Percentiles rank a stretch among this genome's conserved stretches.
phyloP scores from a whole-genome alignment of 169 alveolate species.

The Plasmodium adleri region DNA sequence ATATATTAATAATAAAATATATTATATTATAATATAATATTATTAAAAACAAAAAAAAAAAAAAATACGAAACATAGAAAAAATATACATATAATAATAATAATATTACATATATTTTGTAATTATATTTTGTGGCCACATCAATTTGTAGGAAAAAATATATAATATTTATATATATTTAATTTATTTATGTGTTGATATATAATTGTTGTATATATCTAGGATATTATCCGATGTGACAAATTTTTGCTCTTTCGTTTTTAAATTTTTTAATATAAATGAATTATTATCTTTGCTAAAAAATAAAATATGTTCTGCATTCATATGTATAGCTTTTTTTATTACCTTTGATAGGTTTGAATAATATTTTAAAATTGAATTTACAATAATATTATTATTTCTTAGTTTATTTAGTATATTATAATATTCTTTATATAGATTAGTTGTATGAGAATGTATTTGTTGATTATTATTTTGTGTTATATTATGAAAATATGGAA shows the following conservation, averaged over 20 bases:
- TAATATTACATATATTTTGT: background rate
- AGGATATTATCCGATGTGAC: conserved; percentile 38
- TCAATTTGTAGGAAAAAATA: too few relatives aligned
- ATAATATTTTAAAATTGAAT: conserved; percentile 21
- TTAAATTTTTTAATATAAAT: conserved; percentile 34
- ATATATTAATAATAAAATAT: too few relatives aligned
- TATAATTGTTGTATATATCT: conserved; percentile 1
- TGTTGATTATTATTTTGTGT: background rate
- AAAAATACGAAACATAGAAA: background rate
- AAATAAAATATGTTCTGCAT: conserved; percentile 33
- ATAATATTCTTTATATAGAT: conserved; percentile 42
- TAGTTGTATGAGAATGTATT: background rate
- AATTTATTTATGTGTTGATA: background rate
- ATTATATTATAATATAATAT: too few relatives aligned
- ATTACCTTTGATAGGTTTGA: conserved; percentile 43
- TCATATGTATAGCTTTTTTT: conserved; percentile 50
- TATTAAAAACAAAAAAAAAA: too few relatives aligned
- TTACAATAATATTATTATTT: conserved; percentile 18
- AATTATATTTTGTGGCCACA: too few relatives aligned
- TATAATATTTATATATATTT: background rate
- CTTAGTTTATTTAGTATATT: conserved; percentile 20
- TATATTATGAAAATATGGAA: conserved; percentile 8
- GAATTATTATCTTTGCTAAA: conserved; percentile 1
- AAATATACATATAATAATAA: background rate
- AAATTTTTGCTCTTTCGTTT: conserved; percentile 33